Conservation (phyloP, 1,284 basidiomycete species). For the Irpex sp. region DNA sequence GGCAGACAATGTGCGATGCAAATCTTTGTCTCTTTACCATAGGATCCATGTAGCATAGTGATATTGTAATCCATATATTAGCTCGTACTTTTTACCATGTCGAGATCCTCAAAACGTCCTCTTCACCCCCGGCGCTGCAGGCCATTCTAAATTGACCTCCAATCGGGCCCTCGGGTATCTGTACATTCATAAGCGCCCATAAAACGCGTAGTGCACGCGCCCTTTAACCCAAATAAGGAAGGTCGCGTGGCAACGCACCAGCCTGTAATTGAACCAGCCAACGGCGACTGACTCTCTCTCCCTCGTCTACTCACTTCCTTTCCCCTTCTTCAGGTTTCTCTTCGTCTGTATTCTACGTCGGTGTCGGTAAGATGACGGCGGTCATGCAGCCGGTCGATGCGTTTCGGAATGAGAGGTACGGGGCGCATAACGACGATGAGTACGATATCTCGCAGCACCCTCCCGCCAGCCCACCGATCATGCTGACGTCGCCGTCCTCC, state of each 20-base stretch:
- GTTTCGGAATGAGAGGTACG: conserved; percentile 51
- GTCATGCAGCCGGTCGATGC: conserved; percentile 56
- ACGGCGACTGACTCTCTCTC: conserved; percentile 11
- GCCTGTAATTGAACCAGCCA: conserved; percentile 13
- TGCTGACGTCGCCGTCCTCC: not conserved
- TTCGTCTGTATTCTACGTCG: conserved; percentile 18
- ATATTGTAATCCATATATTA: not conserved
- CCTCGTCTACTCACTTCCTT: conserved; percentile 16
- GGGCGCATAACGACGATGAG: conserved; percentile 62
- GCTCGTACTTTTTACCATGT: not conserved
- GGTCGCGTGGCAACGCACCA: conserved; percentile 13
- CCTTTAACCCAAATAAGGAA: conserved; percentile 9
- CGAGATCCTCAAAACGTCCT: not conserved
- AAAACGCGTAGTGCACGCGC: conserved; percentile 4
- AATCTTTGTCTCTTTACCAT: not conserved
- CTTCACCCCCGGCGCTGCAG: not conserved
- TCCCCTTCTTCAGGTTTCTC: conserved; percentile 15
- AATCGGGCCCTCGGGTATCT: not conserved
- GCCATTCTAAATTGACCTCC: not conserved
- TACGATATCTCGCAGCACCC: conserved; percentile 25
- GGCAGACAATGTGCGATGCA: not conserved
- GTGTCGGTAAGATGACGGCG: conserved; percentile 52
- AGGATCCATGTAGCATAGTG: not conserved
- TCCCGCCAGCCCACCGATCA: not conserved
- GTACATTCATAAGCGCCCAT: not conserved